Base-by-base conservation (phyloP, 345 rosid genomes). In the Sisymbrium altissimum region DNA sequence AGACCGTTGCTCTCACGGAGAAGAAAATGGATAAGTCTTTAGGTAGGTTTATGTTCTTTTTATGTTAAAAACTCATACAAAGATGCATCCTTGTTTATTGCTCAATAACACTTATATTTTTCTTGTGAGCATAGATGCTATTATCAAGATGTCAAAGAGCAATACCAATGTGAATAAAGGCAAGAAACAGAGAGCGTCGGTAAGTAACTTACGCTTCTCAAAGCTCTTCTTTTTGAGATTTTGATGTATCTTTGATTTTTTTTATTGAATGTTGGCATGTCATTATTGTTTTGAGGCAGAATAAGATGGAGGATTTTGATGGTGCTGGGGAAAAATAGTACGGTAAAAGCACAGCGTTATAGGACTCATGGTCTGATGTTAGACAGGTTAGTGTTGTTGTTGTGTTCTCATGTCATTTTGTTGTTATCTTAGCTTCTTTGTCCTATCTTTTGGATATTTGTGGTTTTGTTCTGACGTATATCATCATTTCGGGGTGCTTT, bases 81-180 rank as follows among this genome's bases (percentile, higher is more conserved):
- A 23, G 25, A 23, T 23, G 25, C 25, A 23, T 23, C 25, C 25
- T 23, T 23, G 25, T 23, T 23, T 23, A 23, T 23, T 23, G 25
- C 25, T n/a, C n/a, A n/a, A n/a, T n/a, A n/a, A n/a, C n/a, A n/a
- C n/a, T n/a, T n/a, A n/a, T n/a, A n/a, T n/a, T n/a, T n/a, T n/a
- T 54, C 56, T 52, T 64, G 35, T 54, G 71, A 9, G 44, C 35
- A 11, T 52, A 89, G 97, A 93, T 81, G 96, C 84, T 21, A 89
- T 93, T 63, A 88, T 93, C 77, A 93, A 89, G 70, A 81, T 93
- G 94, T 88, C 96, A 4, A 91, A 93, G 78, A 84, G 73, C 60
- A 66, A 72, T 46, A 86, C 75, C 55, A 72, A 77, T 56, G 53
- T 79, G 68, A 68, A 63, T 32, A 84, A 83, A 46, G 29, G 76